Base-by-base conservation (phyloP, 371 early-diverging fungal species). In the Conidiobolus incongruus region DNA sequence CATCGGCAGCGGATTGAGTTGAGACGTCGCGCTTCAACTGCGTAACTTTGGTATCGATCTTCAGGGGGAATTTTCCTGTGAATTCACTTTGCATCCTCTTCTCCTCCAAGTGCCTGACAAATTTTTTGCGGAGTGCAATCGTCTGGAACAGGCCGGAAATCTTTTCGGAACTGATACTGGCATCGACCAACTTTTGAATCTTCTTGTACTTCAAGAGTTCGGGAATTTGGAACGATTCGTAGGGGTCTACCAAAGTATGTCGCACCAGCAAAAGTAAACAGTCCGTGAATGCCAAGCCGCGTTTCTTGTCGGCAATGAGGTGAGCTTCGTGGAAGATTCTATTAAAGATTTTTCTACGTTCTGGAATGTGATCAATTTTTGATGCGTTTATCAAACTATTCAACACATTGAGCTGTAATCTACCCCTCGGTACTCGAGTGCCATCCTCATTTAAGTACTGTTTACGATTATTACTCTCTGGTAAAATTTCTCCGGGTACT, bases 311-410 rank as follows among this genome's bases (percentile, higher is more conserved):
- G 5, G 49, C 51, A 49, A 56, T 48, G 28, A 59, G 33, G 6
- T 20, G 32, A 10, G 35, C 52, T 29, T 59, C 60, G 1, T 53
- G 48, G 44, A 54, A 59, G 40, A 59, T 28, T 35, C 52, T 52
- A 51, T 56, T 59, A 23, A 45, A 54, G 1, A 49, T 15, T 6
- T 40, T 46, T 5, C 56, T 50, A 8, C 44, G 45, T 20, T 23
- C 35, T 16, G 38, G 40, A 1, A 49, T 42, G 10, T 47, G 36
- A 2, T 36, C 40, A 16, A 5, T 36, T 30, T 56, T 46, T 28
- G 56, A 34, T 12, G 52, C 52, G 12, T 48, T 51, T 12, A 56
- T 45, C 22, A 53, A 48, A 29, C 52, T 50, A 44, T 60, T 60
- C 47, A 60, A 52, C 0, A 53, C 52, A 0, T 44, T 47, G 17